Conservation (phyloP, 352 stramenopile species). For the Pythium sukuiense region DNA sequence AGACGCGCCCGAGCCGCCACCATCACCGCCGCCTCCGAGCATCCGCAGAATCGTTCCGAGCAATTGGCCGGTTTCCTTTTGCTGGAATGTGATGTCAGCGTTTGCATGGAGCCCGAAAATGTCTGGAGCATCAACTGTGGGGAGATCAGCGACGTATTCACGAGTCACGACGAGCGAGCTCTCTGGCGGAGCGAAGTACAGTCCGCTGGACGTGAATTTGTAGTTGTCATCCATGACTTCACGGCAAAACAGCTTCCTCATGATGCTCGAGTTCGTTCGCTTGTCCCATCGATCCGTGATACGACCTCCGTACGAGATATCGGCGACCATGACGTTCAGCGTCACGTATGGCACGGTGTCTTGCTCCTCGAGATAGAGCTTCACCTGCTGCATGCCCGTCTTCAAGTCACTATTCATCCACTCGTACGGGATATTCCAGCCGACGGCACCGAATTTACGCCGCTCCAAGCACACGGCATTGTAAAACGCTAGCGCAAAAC, state of each 20-base stretch:
- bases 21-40: constrained; percentile 51
- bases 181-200: constrained; percentile 81
- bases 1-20: constrained; percentile 40
- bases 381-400: constrained; percentile 91
- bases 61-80: constrained; percentile 88
- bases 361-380: constrained; percentile 94
- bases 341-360: constrained; percentile 92
- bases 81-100: constrained; percentile 94
- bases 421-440: constrained; percentile 96
- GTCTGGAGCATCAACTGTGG: constrained; percentile 84
- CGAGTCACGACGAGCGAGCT: constrained; percentile 58
- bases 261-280: constrained; percentile 92
- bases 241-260: constrained; percentile 90
- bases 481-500: constrained; percentile 94
- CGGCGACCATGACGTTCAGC: constrained; percentile 93
- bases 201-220: constrained; percentile 67
- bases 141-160: constrained; percentile 83
- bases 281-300: constrained; percentile 96
- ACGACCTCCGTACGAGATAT: constrained; percentile 94
- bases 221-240: constrained; percentile 89
- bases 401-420: constrained; percentile 97
- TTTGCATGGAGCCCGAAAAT: constrained; percentile 94
- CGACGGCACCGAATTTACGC: constrained; percentile 93
- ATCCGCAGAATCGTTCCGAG: constrained; percentile 74
- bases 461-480: constrained; percentile 94